A percentile compares a stretch with the other conserved stretches of the same genome.
These are phyloP conservation scores for Pyrenochaeta sp. DNA, from an alignment of 2,329 filamentous ascomycete species.

Conservation along the genomic window DNA sequence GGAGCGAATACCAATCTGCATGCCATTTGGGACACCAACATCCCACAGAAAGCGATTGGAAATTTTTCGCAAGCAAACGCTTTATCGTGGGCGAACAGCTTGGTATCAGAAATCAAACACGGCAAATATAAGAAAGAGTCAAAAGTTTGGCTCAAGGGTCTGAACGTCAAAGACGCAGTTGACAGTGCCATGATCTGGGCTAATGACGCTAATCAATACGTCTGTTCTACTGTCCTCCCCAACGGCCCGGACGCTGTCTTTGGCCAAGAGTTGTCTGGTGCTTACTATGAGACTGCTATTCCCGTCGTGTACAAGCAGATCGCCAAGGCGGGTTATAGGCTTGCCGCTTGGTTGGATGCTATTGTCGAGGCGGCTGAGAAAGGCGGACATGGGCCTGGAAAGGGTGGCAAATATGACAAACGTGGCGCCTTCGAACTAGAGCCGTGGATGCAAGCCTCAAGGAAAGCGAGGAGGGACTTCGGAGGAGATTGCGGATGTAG, in stretches of 20 bases:
- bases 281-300: constrained; percentile 48
- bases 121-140: constrained; percentile 49
- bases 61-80: constrained; percentile 52
- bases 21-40: constrained; percentile 55
- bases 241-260: constrained; percentile 48
- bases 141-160: constrained; percentile 47
- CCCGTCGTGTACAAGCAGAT: constrained; percentile 54
- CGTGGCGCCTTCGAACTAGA: constrained; percentile 27
- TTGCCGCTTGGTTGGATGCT: constrained; percentile 43
- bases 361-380: constrained; percentile 33
- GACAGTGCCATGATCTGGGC: constrained; percentile 53
- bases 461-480: constrained; percentile 36
- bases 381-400: constrained; percentile 15
- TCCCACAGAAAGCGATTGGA: constrained; percentile 54
- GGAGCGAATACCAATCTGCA: constrained; percentile 54
- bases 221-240: constrained; percentile 54
- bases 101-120: constrained; percentile 50
- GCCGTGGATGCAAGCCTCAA: constrained; percentile 40
- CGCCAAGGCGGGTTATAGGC: constrained; percentile 50
- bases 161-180: constrained; percentile 48
- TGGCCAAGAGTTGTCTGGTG: constrained; percentile 49
- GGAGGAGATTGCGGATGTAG: constrained; percentile 36
- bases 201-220: constrained; percentile 52
- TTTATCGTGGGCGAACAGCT: constrained; percentile 47
- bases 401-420: constrained; percentile 13